Evolutionary conservation across 2,329 filamentous ascomycete genomes (phyloP).

Genomic region (Microdochium trichocladiopsis): DNA sequence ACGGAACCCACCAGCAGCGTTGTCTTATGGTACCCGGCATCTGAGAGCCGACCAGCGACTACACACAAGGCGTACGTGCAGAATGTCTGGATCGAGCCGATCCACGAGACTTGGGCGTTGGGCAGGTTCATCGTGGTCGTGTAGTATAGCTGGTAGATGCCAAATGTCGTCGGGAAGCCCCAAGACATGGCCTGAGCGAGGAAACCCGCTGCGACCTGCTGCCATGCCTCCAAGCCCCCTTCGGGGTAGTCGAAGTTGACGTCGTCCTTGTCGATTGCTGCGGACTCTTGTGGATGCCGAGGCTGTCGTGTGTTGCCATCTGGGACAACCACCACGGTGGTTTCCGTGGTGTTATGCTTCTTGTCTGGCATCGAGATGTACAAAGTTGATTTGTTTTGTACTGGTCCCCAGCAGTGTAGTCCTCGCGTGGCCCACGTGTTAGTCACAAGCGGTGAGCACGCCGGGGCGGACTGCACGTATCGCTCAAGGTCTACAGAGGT

Average conservation of each 20-base stretch:
- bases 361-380: too few relatives aligned
- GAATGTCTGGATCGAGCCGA: slow-evolving; percentile 31
- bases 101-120: slow-evolving; percentile 33
- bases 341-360: too few relatives aligned
- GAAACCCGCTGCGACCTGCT: slow-evolving; percentile 25
- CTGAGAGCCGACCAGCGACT: slow-evolving; percentile 20
- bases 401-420: too few relatives aligned
- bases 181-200: slow-evolving; percentile 31
- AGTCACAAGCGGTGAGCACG: too few relatives aligned
- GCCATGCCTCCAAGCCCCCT: slow-evolving; percentile 24
- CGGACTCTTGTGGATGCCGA: not conserved
- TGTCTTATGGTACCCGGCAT: slow-evolving; percentile 23
- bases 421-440: too few relatives aligned
- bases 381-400: too few relatives aligned
- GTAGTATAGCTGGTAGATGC: slow-evolving; percentile 38
- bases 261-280: not conserved
- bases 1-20: slow-evolving; percentile 20
- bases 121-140: slow-evolving; percentile 23
- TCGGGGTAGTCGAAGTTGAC: slow-evolving; percentile 33
- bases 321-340: too few relatives aligned
- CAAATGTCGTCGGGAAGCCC: slow-evolving; percentile 42
- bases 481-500: too few relatives aligned
- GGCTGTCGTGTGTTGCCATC: not conserved
- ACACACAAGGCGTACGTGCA: slow-evolving; percentile 22
- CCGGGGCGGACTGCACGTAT: too few relatives aligned